These are phyloP conservation scores for Alnus glutinosa DNA, from an alignment of 306 rosid species.

Conservation along the genomic window DNA sequence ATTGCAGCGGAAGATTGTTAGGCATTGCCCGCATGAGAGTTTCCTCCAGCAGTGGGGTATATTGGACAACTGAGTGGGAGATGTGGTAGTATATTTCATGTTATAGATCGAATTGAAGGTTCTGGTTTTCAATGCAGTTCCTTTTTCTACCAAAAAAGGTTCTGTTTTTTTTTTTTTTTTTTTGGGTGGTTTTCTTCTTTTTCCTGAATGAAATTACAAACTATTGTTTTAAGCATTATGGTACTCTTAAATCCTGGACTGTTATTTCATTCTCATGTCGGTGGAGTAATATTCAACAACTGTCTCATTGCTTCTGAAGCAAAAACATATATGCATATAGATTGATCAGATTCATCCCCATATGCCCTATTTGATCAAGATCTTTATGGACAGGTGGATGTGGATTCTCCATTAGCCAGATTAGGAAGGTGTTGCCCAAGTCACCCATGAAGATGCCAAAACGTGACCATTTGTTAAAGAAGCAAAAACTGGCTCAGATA, in stretches of 20 bases:
- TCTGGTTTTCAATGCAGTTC: background rate
- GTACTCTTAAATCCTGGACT: background rate
- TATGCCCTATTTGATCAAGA: too few species aligned
- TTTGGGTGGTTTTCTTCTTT: background rate
- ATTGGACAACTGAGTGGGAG: background rate
- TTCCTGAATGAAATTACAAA: background rate
- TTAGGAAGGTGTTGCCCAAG: background rate
- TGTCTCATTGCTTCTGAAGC: background rate
- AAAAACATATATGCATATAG: background rate
- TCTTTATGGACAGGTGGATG: background rate
- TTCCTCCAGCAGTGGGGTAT: background rate
- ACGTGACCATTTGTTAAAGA: too few species aligned
- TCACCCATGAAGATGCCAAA: too few species aligned
- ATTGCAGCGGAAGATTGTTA: background rate
- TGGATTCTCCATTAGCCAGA: background rate
- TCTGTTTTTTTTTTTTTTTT: background rate
- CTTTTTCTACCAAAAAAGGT: too few species aligned
- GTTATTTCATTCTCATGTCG: too few species aligned
- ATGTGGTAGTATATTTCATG: background rate
- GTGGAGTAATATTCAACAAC: background rate
- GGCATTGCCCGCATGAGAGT: background rate
- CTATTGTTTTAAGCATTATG: background rate
- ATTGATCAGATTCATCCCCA: background rate
- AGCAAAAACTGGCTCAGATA: too few species aligned
- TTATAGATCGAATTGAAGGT: background rate